phyloP scores from a whole-genome alignment of 768 basidiomycete genomes.

The Chlorophyllum brunneum region DNA sequence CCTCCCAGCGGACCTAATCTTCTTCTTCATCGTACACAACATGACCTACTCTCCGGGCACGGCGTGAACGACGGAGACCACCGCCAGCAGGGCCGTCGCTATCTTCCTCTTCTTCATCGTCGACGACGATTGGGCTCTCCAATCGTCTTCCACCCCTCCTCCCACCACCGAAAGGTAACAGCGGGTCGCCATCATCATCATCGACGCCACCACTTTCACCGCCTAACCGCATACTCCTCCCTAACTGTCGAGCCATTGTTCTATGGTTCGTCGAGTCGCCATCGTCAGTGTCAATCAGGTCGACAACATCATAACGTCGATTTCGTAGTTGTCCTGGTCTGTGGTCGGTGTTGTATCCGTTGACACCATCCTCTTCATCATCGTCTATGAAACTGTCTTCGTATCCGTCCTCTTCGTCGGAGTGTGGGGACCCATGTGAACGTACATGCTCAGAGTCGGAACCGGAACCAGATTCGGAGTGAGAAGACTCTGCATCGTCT shows the following conservation, averaged over 20 bases:
- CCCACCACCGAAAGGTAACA: neutral
- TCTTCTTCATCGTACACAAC: no score
- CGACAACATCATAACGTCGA: no score
- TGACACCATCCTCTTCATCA: neutral
- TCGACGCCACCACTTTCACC: neutral
- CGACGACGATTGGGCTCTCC: no score
- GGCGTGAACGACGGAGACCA: no score
- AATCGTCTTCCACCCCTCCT: no score
- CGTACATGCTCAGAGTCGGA: constrained; percentile 21
- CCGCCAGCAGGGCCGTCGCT: no score
- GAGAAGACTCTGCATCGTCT: neutral
- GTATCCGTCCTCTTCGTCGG: constrained; percentile 28
- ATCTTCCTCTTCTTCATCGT: no score
- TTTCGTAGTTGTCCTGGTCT: neutral
- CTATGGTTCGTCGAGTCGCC: constrained; percentile 38
- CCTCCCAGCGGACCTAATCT: no score
- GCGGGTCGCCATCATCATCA: neutral
- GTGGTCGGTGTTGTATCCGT: constrained; percentile 30
- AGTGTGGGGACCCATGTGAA: constrained; percentile 4
- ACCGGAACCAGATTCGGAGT: constrained; percentile 16
- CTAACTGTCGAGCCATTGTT: constrained; percentile 23
- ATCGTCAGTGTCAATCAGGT: constrained; percentile 50
- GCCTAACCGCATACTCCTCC: constrained; percentile 12
- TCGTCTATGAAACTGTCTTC: constrained; percentile 11
- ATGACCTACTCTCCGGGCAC: no score